A percentile compares a stretch with the other conserved stretches of the same genome.
These are phyloP conservation scores for Neurospora hispaniola DNA, from an alignment of 495 filamentous ascomycete species.

Conservation along the genomic window DNA sequence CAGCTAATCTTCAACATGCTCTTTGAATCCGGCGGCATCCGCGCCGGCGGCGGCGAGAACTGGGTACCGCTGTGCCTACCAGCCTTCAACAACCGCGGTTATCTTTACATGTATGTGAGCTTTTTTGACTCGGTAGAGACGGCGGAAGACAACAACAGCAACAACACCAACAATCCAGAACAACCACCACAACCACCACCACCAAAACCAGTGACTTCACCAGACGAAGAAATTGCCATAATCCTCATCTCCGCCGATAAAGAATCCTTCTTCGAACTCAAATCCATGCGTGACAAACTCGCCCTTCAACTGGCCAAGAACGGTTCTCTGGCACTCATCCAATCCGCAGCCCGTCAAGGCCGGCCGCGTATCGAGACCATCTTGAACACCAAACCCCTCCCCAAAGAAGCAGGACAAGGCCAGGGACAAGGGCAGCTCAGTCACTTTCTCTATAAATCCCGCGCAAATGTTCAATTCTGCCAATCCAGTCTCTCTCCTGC, in stretches of 20 bases:
- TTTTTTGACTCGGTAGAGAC: conserved; percentile 49
- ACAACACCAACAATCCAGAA: no score
- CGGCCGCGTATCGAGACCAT: conserved; percentile 61
- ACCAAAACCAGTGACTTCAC: not conserved
- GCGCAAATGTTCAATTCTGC: conserved; percentile 86
- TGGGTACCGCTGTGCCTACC: conserved; percentile 97
- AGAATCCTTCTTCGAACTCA: conserved; percentile 83
- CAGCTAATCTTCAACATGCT: conserved; percentile 99
- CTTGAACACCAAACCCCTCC: not conserved
- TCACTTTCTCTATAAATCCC: conserved; percentile 92
- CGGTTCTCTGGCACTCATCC: conserved; percentile 64
- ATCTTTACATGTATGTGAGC: conserved; percentile 97
- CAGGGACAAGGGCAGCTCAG: conserved; percentile 42
- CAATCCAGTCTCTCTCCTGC: conserved; percentile 75
- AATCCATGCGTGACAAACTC: conserved; percentile 72
- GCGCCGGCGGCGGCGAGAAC: conserved; percentile 79
- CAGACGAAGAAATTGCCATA: conserved; percentile 72
- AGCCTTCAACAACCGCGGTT: conserved; percentile 95
- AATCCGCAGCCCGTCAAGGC: conserved; percentile 56
- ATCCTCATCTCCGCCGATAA: conserved; percentile 87
- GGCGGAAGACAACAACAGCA: conserved; percentile 11
- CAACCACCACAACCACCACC: conserved; percentile 12
- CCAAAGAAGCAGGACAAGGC: not conserved
- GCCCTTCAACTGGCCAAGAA: conserved; percentile 66
- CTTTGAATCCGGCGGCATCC: conserved; percentile 86